Evolutionary conservation across 2,329 filamentous ascomycete genomes (phyloP), one percentile per base, ranked within the genome.

Genomic region (Orbilia blumenaviensis): DNA sequence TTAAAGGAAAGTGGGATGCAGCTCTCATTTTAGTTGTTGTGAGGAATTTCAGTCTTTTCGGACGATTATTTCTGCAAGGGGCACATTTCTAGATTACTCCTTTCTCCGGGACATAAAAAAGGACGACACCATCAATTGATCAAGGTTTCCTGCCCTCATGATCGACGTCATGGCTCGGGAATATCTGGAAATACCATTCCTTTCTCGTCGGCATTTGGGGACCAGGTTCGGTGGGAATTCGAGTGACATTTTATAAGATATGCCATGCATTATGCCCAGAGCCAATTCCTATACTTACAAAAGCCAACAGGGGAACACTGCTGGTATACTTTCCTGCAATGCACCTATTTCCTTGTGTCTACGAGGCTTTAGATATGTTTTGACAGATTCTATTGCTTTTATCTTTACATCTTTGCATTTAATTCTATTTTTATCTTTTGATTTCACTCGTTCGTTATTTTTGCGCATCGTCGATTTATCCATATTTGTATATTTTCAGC

Each of bases 41-140:
- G 38, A 67, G 21, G 63, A 67, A 67, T 67, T 41, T n/a, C n/a
- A 52, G 36, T 68, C 41, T 21, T 50, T 66, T 27, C 10, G 54
- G 66, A 21, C 14, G 54, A 16, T 25, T 38, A 29, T 42, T 36
- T 16, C 2, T 34, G 66, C 66, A 69, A 69, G 66, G 66, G 66
- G 56, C 9, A 16, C 21, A 62, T 34, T 21, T 50, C 41, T 21
- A 44, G 42, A 46, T 21, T 8, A 23, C n/a, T 36, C 50, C 46
- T 42, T 18, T 23, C 29, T 32, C n/a, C 18, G 29, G 5, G 10
- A 42, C 16, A 42, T 32, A 16, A 12, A 25, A 10, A 16, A 23
- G 5, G 41, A 5, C 9, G n/a, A n/a, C n/a, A n/a, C n/a, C 10
- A 34, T 34, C 29, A 34, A 34, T 6, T 41, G 12, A 12, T 36